These are phyloP conservation scores for Botrytis byssoidea DNA, from an alignment of 2,329 filamentous ascomycete genomes.

Conservation along the genomic window DNA sequence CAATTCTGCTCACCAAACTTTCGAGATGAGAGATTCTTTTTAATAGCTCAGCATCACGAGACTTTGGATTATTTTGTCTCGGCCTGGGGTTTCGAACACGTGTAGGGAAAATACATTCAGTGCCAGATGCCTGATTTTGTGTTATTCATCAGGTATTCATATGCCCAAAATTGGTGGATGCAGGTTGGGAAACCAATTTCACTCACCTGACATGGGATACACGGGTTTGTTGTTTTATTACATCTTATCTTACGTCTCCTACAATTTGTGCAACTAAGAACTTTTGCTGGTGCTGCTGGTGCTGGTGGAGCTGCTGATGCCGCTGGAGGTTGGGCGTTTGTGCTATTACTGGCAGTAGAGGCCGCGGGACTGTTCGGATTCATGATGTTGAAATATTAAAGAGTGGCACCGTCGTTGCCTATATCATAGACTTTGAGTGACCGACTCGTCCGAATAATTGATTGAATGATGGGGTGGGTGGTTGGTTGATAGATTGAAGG, in stretches of 20 bases:
- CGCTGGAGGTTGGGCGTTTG: not conserved
- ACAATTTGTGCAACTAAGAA: slow-evolving; percentile 23
- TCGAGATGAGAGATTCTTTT: slow-evolving; percentile 22
- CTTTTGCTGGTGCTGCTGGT: not conserved
- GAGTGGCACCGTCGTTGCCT: not conserved
- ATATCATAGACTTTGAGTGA: not conserved
- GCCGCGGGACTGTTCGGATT: not conserved
- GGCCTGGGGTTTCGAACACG: slow-evolving; percentile 13
- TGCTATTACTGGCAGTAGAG: not conserved
- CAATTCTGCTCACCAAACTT: slow-evolving; percentile 21
- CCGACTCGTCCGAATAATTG: not conserved
- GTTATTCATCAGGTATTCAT: not conserved
- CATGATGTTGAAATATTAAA: not conserved
- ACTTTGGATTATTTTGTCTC: slow-evolving; percentile 12
- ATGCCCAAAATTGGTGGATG: not conserved
- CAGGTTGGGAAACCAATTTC: not conserved
- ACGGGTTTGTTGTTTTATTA: slow-evolving; percentile 21
- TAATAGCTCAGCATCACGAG: slow-evolving; percentile 22
- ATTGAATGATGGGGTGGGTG: not conserved
- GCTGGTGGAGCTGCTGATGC: not conserved
- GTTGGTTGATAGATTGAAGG: no score
- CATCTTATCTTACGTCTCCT: slow-evolving; percentile 22
- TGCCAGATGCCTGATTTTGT: slow-evolving; percentile 1
- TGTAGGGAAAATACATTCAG: slow-evolving; percentile 21
- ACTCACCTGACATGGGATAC: slow-evolving; percentile 21